Evolutionary conservation across 345 rosid genomes (phyloP).

Genomic region (Citrus medica): DNA sequence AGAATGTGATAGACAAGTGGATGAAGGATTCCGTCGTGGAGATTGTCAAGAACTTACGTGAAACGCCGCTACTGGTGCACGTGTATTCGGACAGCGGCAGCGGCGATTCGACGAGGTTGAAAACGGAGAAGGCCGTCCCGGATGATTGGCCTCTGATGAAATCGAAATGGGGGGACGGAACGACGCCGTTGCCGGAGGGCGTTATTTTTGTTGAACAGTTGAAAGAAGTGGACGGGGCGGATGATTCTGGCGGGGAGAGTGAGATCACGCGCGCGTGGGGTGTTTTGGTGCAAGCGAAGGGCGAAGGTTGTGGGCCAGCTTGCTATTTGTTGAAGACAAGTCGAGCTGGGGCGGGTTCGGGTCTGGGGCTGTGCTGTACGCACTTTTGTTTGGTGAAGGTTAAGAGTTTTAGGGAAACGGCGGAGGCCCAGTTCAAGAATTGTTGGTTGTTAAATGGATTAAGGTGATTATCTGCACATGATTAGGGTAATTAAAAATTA

Average conservation of each 20-base stretch:
- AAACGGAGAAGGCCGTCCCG: conserved; percentile 42
- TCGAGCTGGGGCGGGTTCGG: conserved; percentile 30
- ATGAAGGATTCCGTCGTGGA: conserved; percentile 66
- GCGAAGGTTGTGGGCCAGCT: conserved; percentile 42
- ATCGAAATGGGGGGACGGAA: conserved; percentile 50
- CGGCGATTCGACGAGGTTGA: conserved; percentile 20
- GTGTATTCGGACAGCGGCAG: conserved; percentile 40
- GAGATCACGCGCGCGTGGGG: conserved; percentile 60
- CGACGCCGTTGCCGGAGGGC: conserved; percentile 60
- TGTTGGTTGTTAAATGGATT: conserved; percentile 50
- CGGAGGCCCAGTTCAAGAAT: conserved; percentile 51
- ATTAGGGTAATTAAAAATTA: neutral
- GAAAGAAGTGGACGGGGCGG: conserved; percentile 8
- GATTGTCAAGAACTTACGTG: conserved; percentile 61
- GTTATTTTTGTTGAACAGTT: conserved; percentile 72
- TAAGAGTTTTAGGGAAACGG: conserved; percentile 49
- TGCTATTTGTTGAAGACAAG: conserved; percentile 75
- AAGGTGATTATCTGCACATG: neutral
- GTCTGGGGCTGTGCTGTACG: conserved; percentile 50
- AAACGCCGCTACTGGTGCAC: conserved; percentile 64
- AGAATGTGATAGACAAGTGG: conserved; percentile 61
- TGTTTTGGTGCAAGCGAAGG: conserved; percentile 72
- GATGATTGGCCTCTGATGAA: conserved; percentile 45
- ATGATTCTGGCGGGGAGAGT: neutral
- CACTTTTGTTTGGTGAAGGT: conserved; percentile 72